phyloP scores from a whole-genome alignment of 2,329 filamentous ascomycete genomes.

The Ceratocystis smalleyi region DNA sequence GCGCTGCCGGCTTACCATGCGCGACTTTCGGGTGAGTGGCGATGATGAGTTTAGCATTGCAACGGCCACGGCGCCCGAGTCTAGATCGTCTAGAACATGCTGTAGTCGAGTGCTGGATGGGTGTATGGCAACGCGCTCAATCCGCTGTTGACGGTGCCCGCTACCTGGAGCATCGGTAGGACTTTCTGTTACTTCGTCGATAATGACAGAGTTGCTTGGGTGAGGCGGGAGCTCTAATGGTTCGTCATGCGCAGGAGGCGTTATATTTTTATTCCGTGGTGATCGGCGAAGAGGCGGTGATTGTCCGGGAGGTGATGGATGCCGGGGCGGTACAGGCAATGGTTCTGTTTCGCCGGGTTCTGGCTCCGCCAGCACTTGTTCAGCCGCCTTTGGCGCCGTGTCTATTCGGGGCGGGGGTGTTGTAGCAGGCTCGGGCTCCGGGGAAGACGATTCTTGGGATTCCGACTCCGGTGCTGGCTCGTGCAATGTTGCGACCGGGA shows the following conservation, averaged over 20 bases:
- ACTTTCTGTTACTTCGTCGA: conserved; percentile 37
- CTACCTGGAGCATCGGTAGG: conserved; percentile 41
- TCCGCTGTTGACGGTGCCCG: conserved; percentile 30
- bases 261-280: not conserved
- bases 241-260: not conserved
- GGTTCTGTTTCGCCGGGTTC: not conserved
- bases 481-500: conserved; percentile 2
- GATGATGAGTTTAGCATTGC: conserved; percentile 22
- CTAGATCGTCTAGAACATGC: conserved; percentile 24
- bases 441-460: conserved; percentile 5
- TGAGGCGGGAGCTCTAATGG: conserved; percentile 8
- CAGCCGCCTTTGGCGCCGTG: not conserved
- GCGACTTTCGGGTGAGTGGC: conserved; percentile 30
- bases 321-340: not conserved
- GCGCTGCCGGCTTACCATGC: conserved; percentile 8
- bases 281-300: not conserved
- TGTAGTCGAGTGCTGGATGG: conserved; percentile 32
- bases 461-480: not conserved
- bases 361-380: not conserved
- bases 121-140: conserved; percentile 24
- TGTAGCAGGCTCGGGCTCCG: not conserved
- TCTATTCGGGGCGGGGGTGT: not conserved
- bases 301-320: not conserved
- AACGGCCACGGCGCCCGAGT: conserved; percentile 21
- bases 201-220: conserved; percentile 3